Evolutionary conservation across 2,329 filamentous ascomycete species (phyloP).

Genomic region (Sporothrix brunneoviolacea): DNA sequence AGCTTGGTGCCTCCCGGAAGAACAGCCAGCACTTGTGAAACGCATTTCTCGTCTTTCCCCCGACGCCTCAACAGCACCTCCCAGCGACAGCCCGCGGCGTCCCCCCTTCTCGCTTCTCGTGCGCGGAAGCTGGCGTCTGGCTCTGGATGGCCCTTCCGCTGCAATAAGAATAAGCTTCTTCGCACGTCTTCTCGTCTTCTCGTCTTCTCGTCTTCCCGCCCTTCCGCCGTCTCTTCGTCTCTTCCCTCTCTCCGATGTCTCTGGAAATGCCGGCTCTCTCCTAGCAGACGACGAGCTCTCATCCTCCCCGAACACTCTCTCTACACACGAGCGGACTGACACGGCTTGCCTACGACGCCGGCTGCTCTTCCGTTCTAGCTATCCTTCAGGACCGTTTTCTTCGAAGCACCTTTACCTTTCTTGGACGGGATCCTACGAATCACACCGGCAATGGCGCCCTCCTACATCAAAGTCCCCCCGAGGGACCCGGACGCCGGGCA

Average conservation of each 20-base stretch:
- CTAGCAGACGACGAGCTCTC: not conserved
- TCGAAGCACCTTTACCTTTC: not conserved
- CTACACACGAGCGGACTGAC: not conserved
- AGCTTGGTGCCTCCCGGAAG: constrained; percentile 3
- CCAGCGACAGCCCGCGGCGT: too few species aligned
- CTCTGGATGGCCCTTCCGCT: not conserved
- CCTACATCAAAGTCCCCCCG: constrained; percentile 41
- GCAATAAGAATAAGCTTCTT: constrained; percentile 11
- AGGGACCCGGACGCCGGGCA: constrained; percentile 28
- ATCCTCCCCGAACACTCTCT: not conserved
- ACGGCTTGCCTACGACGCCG: too few species aligned
- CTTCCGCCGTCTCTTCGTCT: not conserved
- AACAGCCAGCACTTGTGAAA: constrained; percentile 9
- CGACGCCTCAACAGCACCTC: not conserved
- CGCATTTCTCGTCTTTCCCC: constrained; percentile 4
- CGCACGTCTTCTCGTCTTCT: not conserved
- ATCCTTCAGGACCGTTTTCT: not conserved
- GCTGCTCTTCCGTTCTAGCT: not conserved
- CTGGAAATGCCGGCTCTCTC: constrained; percentile 8
- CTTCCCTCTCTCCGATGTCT: constrained; percentile 1
- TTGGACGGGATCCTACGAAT: not conserved
- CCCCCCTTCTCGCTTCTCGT: not conserved
- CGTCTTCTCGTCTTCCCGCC: not conserved
- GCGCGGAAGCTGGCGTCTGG: constrained; percentile 13
- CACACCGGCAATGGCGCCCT: constrained; percentile 41